Evolutionary conservation across 2,329 filamentous ascomycete genomes (phyloP), one percentile per base, ranked within the genome.

Genomic region (Plenodomus lindquistii): DNA sequence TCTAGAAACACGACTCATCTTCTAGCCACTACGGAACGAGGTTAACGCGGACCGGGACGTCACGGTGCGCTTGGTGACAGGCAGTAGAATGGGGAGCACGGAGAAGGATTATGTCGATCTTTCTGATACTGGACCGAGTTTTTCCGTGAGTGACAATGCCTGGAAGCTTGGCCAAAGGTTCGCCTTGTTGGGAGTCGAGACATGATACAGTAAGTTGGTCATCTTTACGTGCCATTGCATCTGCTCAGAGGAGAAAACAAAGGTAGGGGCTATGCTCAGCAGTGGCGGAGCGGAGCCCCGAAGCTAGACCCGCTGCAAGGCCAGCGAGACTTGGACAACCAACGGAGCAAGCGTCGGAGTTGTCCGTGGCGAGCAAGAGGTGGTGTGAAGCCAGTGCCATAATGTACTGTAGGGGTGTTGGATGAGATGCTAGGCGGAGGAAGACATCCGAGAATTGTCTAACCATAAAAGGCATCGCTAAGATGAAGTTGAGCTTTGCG

Each of bases 401-500:
- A 15, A 13, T 31, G 27, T 31, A 15, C 9, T 31, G 27, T 31
- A 31, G 27, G 27, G 27, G 11, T 31, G 27, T 4, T 24, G 22
- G 22, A 24, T 5, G 11, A 24, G 22, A 24, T 31, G 11, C 27
- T 8, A 15, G 27, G 27, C 27, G 27, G 27, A 31, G 27, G 6
- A 15, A 8, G 27, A 31, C 27, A 31, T 31, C 4, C 11, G 27
- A 31, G 15, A 4, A 15, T 4, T 4, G 27, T 31, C 27, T 31
- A 31, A 31, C 27, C 27, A 13, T 4, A 31, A 31, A 4, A 31
- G 27, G 27, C 27, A 31, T 31, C 27, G 27, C 15, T 4, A 15
- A 31, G 27, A 8, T 31, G 37, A 29, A 40, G 35, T 21, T n/a
- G n/a, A n/a, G n/a, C n/a, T 36, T n/a, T 29, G 40, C 46, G 46